These are phyloP conservation scores for Plectosphaerella plurivora DNA, from an alignment of 2,329 filamentous ascomycete genomes.

Conservation along the genomic window DNA sequence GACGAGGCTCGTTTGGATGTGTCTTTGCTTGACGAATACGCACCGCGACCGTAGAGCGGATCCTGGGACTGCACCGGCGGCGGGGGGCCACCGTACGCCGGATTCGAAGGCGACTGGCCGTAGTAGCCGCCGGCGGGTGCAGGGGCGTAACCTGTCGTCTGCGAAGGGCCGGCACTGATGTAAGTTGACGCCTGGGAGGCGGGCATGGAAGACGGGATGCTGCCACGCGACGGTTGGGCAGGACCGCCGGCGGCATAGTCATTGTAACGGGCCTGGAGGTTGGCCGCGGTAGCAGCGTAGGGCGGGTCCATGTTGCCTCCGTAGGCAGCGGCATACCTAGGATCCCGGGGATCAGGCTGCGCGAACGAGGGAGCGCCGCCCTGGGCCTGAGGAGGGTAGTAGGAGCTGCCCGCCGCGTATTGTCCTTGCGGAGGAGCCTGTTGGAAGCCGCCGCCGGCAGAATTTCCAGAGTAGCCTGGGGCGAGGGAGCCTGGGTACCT, in stretches of 20 bases:
- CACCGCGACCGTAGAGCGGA: constrained; percentile 56
- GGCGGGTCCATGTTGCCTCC: constrained; percentile 5
- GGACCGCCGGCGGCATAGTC: constrained; percentile 8
- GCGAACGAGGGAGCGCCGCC: constrained; percentile 8
- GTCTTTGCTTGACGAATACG: constrained; percentile 33
- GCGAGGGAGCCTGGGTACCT: constrained; percentile 48
- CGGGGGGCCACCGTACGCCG: constrained; percentile 6
- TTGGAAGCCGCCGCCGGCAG: constrained; percentile 16
- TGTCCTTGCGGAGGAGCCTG: constrained; percentile 13
- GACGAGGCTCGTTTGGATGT: constrained; percentile 17
- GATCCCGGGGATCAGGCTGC: constrained; percentile 11
- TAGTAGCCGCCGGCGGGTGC: constrained; percentile 19
- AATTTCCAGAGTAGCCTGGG: constrained; percentile 43
- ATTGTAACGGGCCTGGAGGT: constrained; percentile 5
- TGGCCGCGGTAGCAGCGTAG: constrained; percentile 9
- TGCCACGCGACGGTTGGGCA: constrained; percentile 5
- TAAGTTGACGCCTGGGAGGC: constrained; percentile 10
- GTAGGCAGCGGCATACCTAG: constrained; percentile 10
- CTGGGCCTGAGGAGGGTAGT: constrained; percentile 12
- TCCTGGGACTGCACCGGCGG: constrained; percentile 38
- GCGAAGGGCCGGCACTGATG: constrained; percentile 4
- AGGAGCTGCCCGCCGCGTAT: constrained; percentile 17
- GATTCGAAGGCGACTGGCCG: constrained; percentile 9
- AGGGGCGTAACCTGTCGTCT: constrained; percentile 4
- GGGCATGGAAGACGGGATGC: constrained; percentile 7